These are phyloP conservation scores for Phytophthora constricta DNA, from an alignment of 352 stramenopile genomes.

Conservation along the genomic window DNA sequence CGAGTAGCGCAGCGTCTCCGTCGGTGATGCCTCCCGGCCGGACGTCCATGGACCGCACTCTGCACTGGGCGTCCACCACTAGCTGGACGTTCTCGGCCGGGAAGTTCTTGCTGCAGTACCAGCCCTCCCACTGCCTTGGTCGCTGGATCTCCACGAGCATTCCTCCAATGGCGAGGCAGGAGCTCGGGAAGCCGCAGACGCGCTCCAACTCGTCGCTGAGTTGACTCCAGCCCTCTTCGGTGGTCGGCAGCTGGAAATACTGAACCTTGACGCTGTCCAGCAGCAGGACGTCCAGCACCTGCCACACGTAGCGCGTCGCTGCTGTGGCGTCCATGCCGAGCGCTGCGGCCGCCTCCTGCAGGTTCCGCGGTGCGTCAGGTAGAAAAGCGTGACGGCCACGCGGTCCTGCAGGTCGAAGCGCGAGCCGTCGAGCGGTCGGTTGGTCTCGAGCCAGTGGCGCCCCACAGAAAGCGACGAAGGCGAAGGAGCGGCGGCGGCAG, in stretches of 20 bases:
- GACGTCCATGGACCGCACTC: constrained; percentile 29
- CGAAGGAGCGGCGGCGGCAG: constrained; percentile 24
- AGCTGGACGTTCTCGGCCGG: constrained; percentile 34
- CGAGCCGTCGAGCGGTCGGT: constrained; percentile 1
- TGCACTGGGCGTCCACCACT: constrained; percentile 29
- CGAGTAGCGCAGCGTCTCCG: constrained; percentile 24
- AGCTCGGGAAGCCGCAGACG: constrained; percentile 30
- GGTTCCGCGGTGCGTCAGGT: constrained; percentile 17
- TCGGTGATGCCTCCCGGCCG: constrained; percentile 27
- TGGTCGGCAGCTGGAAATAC: constrained; percentile 20
- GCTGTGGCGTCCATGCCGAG: constrained; percentile 13
- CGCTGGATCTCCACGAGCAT: constrained; percentile 32
- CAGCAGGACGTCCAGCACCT: constrained; percentile 28
- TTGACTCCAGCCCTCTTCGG: constrained; percentile 16
- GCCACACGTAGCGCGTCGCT: constrained; percentile 25
- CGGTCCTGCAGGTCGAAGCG: constrained; percentile 13
- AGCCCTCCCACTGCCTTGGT: constrained; percentile 24
- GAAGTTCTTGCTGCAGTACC: constrained; percentile 29
- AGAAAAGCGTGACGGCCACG: constrained; percentile 21
- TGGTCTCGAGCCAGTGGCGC: constrained; percentile 6
- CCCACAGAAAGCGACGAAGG: constrained; percentile 16
- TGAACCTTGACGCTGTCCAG: constrained; percentile 20
- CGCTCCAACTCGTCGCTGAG: constrained; percentile 25
- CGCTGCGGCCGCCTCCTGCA: constrained; percentile 5
- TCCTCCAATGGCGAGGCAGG: constrained; percentile 28